Evolutionary conservation across 768 basidiomycete genomes (phyloP), one percentile per base, ranked within the genome.

Genomic region (Serendipita indica): DNA sequence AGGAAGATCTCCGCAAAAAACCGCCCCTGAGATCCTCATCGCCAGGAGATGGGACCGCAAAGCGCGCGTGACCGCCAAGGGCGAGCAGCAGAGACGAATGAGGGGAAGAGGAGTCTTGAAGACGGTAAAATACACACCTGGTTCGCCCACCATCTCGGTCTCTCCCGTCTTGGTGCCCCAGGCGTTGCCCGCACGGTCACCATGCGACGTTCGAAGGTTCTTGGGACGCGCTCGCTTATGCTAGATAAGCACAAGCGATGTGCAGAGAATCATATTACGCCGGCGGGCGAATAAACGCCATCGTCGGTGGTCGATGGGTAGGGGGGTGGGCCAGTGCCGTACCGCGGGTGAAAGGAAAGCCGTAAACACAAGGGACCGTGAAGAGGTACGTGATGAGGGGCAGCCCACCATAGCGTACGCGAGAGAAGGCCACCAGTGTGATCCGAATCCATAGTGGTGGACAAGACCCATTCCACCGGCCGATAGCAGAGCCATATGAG

Each of bases 181-280:
- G 82, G 81, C 27, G 79, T 58, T 72, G 60, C 86, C 79, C 35
- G 79, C 57, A 45, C 58, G 78, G 70, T 88, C 88, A 43, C 82
- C 81, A 64, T 84, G 83, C 57, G 75, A 79, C 65, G 79, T 83
- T 41, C 87, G 80, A 85, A 90, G 88, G 66, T 78, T 87, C 74
- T 89, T 89, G 20, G 88, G 88, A 46, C 88, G 82, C 33, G 89
- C 87, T 37, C 88, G 83, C 68, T 91, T 90, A 67, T 91, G 88
- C 84, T 89, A 39, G 13, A 58, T 37, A 33, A 35, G 57, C 27
- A n/a, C n/a, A 58, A 57, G 30, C 34, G 18, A 58, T 39, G 32
- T 13, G 20, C 7, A 37, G 25, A 2, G 60, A 35, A 18, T 35
- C 33, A 46, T 3, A 54, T 16, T 16, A 2, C 22, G 10, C 63